Evolutionary conservation across 371 early-diverging fungal species (phyloP), one percentile per base, ranked within the genome.

Genomic region (Mucor lusitanicus): DNA sequence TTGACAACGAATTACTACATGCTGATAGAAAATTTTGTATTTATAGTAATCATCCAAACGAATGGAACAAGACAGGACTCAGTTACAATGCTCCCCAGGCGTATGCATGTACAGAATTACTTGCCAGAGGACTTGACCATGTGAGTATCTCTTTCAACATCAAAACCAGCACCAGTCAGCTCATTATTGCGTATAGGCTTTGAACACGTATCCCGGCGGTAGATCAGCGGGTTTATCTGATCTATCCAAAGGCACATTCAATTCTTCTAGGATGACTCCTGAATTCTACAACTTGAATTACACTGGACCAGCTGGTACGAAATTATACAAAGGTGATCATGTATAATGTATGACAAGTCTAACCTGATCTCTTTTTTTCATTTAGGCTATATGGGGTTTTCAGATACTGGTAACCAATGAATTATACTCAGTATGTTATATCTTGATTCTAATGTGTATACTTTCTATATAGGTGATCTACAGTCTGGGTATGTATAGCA

Each of bases 261-360:
- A 79, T 59, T 64, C 76, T 7, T 60, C 74, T 9, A 57, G n/a
- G 9, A 79, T 82, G 79, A 77, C 68, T 46, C 82, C 82, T 3
- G 30, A 57, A 4, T 74, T 74, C 42, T 82, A 74, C 39, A 79
- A 77, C 48, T 42, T 79, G 21, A 75, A 82, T 66, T 77, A 79
- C 40, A 74, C 78, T 37, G 82, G 82, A 1, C 82, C 82, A 25
- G 76, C 78, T 65, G 82, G 82, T 80, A 67, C 33, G 57, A 48
- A n/a, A 21, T 19, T 4, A 48, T 4, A 48, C 23, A 19, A 37
- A 37, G 32, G 15, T 12, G 17, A 32, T 19, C 23, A 30, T 46
- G 46, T 7, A 46, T 46, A 46, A 46, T 46, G 46, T 46, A 46
- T 46, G 46, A 46, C 46, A 46, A 46, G 21, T 11, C 46, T 58